Base-by-base conservation (phyloP, 208 protist species). In the Acanthamoeba royreba region DNA sequence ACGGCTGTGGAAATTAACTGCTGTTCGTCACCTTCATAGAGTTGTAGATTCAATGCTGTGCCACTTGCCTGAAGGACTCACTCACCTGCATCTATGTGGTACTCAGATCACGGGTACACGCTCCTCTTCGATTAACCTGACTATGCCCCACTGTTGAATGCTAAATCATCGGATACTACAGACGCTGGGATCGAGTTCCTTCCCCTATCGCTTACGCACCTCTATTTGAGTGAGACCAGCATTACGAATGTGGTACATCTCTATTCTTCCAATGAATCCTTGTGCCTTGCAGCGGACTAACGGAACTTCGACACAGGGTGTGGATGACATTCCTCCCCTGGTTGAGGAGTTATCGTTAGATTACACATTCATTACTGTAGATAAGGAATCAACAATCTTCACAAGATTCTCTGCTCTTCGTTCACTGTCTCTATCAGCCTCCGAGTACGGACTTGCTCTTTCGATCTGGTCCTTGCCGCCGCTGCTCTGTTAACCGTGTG, bases 101-200 rank as follows among this genome's bases (percentile, higher is more conserved):
- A 85, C 74, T 5, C 74, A 85, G 74, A 85, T 85, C 0, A 85
- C 74, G 25, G 72, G 72, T 81, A 81, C 69, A 47, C 25, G 33
- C 55, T 28, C 19, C 17, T 66, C 25, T 28, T 66, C 19, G 55
- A 66, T 28, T 66, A 2, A 22, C 2, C 19, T 66, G 17, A 28
- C 33, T 22, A 28, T 13, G 55, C 55, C 7, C 11, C 8, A 38
- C 19, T 13, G n/a, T 31, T 38, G 5, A 42, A 72, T 72, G 5
- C 35, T 74, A 8, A 4, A n/a, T 13, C n/a, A 40, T 42, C 61
- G 13, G 13, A n/a, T 13, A 22, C 13, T 40, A 17, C 72, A 81
- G 74, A 85, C n/a, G 74, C 74, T 4, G 46, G 74, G 43, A 85
- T 85, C 74, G 74, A 85, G 35, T 85, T 55, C 4, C 74, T 85